Base-by-base conservation (phyloP, 768 basidiomycete genomes). In the Mycena galericulata region DNA sequence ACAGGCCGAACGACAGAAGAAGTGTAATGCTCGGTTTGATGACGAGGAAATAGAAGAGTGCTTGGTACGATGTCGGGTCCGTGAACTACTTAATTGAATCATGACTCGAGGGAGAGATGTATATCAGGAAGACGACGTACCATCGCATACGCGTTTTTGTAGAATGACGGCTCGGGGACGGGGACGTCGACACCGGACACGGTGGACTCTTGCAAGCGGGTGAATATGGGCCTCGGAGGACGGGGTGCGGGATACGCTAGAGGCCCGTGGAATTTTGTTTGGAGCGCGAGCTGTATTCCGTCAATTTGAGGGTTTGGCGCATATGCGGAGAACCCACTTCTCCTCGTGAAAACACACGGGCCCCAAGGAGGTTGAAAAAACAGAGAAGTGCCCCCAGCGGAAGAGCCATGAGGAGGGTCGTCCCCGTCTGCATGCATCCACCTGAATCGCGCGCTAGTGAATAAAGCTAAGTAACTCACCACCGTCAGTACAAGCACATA, bases 41-140 rank as follows among this genome's bases (percentile, higher is more conserved):
- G 55, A 95, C 92, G 67, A 95, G 86, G 80, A 95, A 95, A 77
- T 95, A 95, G 83, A 95, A 95, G 4, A 95, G 84, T 0, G 94
- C 90, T 80, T 92, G 92, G 78, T 93, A 95, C 20, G 93, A 92
- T 6, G 91, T 92, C 41, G 91, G 81, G 73, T 95, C 93, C 45
- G 90, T 90, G 79, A 95, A 95, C 93, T n/a, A n/a, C n/a, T n/a
- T n/a, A n/a, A n/a, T n/a, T 94, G 71, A 22, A 50, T 7, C 11
- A 29, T 45, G 50, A 12, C 24, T 46, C 17, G 34, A 49, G 2
- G 32, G n/a, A 45, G 11, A 72, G n/a, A n/a, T 47, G 57, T 38
- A 45, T 30, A 54, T 36, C 22, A 36, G 41, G 17, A 4, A 11
- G 18, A 57, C n/a, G 20, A 77, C 89, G 38, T 67, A 92, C 92